Conservation (phyloP, 169 alveolate species). For the Theileria luwenshuni region DNA sequence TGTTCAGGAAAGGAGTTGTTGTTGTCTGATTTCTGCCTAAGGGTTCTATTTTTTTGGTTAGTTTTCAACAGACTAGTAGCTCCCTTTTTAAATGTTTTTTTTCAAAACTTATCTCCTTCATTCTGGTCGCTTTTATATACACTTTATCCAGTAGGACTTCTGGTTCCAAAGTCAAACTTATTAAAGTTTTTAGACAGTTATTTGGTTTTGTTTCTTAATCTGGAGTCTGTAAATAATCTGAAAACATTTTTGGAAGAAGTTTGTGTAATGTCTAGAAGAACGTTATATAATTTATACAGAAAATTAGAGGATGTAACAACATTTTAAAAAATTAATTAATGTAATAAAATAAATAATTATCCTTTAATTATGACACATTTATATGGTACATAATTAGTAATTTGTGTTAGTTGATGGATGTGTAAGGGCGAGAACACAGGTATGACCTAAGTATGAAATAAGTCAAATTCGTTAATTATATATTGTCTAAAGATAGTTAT, state of each 20-base stretch:
- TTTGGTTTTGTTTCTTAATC: conserved; percentile 15
- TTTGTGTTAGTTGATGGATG: no score
- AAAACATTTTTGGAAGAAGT: conserved; percentile 1
- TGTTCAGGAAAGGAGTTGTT: conserved; percentile 35
- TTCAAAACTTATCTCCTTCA: conserved; percentile 19
- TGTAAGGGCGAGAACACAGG: no score
- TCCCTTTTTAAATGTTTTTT: conserved; percentile 31
- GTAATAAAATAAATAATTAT: not conserved
- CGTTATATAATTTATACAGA: not conserved
- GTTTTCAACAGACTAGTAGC: conserved; percentile 34
- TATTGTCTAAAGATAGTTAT: not conserved
- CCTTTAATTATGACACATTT: no score
- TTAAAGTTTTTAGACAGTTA: conserved; percentile 37
- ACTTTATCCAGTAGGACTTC: conserved; percentile 35
- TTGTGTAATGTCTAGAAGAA: conserved; percentile 9
- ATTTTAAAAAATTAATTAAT: conserved; percentile 1
- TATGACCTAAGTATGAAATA: no score
- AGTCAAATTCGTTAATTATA: no score
- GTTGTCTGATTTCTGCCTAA: conserved; percentile 56
- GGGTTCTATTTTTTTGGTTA: conserved; percentile 50
- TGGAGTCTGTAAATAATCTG: conserved; percentile 7
- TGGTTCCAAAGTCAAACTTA: conserved; percentile 34
- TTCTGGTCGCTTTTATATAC: conserved; percentile 60
- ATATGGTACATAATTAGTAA: no score
- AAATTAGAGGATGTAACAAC: not conserved